Conservation (phyloP, 768 basidiomycete species). For the Leccinum ochraceum region DNA sequence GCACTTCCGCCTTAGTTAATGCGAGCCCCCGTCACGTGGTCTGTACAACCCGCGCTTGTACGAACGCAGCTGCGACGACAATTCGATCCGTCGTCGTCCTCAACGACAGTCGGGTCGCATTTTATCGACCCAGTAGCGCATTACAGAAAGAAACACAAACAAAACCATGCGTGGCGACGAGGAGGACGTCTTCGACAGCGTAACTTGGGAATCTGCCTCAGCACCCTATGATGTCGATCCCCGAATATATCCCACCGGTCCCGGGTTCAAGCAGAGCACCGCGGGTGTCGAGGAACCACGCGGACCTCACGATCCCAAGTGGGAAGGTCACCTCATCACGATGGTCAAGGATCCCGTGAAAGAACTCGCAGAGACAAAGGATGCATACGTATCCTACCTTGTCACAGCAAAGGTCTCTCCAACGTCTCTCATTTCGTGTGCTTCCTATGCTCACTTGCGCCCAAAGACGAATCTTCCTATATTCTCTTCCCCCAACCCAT, state of each 20-base stretch:
- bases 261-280: conserved; percentile 82
- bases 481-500: conserved; percentile 75
- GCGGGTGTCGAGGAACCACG: conserved; percentile 64
- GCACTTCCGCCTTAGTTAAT: conserved; percentile 8
- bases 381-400: conserved; percentile 93
- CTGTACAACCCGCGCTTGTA: conserved; percentile 4
- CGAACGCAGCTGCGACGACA: conserved; percentile 1
- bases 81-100: not conserved
- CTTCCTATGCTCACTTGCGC: conserved; percentile 12
- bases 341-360: conserved; percentile 91
- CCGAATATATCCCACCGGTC: conserved; percentile 48
- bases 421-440: not conserved
- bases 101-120: not conserved
- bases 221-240: conserved; percentile 52
- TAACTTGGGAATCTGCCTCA: conserved; percentile 84
- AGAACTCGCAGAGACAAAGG: conserved; percentile 95
- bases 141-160: not conserved
- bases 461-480: conserved; percentile 85
- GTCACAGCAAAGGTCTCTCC: conserved; percentile 79
- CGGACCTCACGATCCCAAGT: conserved; percentile 79
- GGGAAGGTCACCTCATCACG: conserved; percentile 85
- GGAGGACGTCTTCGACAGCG: conserved; percentile 89
- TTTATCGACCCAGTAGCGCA: conserved; percentile 1
- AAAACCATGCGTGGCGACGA: conserved; percentile 78
- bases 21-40: conserved; percentile 26